A percentile compares a stretch with the other conserved stretches of the same genome.
These are phyloP conservation scores for Rhodotorula sp. DNA, from an alignment of 1,284 basidiomycete genomes.

Conservation along the genomic window DNA sequence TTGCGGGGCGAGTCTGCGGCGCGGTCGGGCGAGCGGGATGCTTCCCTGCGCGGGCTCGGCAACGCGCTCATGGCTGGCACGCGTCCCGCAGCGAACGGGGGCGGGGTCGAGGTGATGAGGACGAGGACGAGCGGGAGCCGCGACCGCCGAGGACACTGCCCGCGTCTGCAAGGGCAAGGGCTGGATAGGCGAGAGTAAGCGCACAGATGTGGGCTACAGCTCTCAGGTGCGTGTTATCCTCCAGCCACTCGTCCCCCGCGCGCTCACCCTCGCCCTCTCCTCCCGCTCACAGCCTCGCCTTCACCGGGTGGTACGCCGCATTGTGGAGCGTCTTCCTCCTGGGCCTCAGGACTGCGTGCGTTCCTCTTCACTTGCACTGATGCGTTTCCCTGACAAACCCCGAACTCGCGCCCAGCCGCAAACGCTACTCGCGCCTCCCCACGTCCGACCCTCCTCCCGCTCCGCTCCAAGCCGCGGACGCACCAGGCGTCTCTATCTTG, in stretches of 20 bases:
- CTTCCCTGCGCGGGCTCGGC: background rate
- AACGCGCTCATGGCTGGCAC: background rate
- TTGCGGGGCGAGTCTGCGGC: background rate
- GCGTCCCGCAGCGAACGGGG: background rate
- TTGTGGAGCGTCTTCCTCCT: conserved; percentile 75
- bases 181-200: too few relatives aligned
- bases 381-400: background rate
- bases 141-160: too few relatives aligned
- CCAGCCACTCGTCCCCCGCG: background rate
- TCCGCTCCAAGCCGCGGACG: conserved; percentile 52
- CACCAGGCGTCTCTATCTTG: conserved; percentile 87
- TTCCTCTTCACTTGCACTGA: conserved; percentile 27
- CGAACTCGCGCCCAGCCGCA: conserved; percentile 61
- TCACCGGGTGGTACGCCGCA: conserved; percentile 64
- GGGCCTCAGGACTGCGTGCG: conserved; percentile 78
- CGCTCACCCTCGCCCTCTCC: background rate
- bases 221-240: conserved; percentile 4
- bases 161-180: background rate
- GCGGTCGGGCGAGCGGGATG: background rate
- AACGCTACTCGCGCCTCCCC: conserved; percentile 64
- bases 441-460: conserved; percentile 64
- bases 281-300: conserved; percentile 12
- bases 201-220: conserved; percentile 20
- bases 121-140: background rate
- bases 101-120: background rate